Evolutionary conservation across 75 land plant genomes (phyloP), one percentile per base, ranked within the genome.

Genomic region (Isoetes taiwanensis): DNA sequence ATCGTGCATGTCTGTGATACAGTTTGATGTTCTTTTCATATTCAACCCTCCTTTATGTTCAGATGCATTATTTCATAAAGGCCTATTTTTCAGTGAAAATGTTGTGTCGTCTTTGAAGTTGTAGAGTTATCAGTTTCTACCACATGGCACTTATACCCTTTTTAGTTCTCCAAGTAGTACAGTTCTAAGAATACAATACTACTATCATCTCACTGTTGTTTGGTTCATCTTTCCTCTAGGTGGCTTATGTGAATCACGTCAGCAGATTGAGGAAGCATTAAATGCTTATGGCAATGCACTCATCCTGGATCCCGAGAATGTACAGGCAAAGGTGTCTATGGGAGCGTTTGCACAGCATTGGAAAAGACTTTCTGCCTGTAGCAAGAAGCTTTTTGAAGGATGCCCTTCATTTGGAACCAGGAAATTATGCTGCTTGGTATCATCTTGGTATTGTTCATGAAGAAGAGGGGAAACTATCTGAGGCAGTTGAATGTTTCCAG

Each of bases 391-490:
- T 46, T n/a, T 23, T 46, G 12, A 46, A 46, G 16, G 50, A 46
- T n/a, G 50, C 50, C 23, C 50, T 46, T n/a, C 50, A 23, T 5
- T n/a, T 46, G 16, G n/a, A 46, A 23, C 50, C 50, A 5, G 25
- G 50, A n/a, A 46, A 46, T 46, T 8, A 19, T 6, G 16, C 50
- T 5, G 50, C 50, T 16, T 46, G 50, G 50, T 46, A 6, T n/a
- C 16, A 46, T 46, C 50, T 46, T n/a, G 50, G 50, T 5, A n/a
- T n/a, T n/a, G 50, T 46, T 5, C 50, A 46, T n/a, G 50, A 46
- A 23, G 25, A 6, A n/a, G 50, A 46, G 16, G 50, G 50, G 21
- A 5, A 23, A 23, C 5, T 46, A 4, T 16, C 16, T 16, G 12
- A 46, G 25, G 50, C 50, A 6, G 19, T n/a, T n/a, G 50, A 46